phyloP scores from a whole-genome alignment of 495 filamentous ascomycete species.

The Lophiotrema nucula region DNA sequence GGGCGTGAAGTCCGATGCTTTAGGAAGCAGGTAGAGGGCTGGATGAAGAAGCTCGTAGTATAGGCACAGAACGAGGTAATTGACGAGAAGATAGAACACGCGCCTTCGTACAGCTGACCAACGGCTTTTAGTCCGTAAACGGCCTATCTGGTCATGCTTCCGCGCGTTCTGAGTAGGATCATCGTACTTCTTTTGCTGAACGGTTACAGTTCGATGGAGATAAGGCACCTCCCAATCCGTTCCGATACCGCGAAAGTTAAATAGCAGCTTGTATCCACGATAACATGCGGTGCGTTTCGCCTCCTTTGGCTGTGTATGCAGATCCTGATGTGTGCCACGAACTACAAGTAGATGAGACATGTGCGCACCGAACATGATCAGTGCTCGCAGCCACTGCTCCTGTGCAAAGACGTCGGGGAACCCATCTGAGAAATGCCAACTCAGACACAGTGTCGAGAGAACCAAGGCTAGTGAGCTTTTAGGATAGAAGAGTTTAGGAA shows the following conservation, averaged over 20 bases:
- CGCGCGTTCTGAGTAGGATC: too few relatives aligned
- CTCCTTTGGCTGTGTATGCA: neutral
- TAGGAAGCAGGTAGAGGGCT: neutral
- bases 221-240: constrained; percentile 7
- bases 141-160: too few relatives aligned
- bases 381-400: neutral
- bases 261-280: constrained; percentile 8
- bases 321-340: neutral
- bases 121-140: neutral
- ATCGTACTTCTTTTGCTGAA: neutral
- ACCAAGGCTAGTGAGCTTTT: neutral
- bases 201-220: neutral
- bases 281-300: neutral
- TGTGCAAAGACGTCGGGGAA: neutral
- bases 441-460: neutral
- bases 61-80: neutral
- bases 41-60: neutral
- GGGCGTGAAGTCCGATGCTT: neutral
- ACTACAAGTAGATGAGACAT: neutral
- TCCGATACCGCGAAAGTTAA: constrained; percentile 2
- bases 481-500: neutral
- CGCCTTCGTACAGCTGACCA: neutral
- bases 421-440: neutral
- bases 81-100: neutral
- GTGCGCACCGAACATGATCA: neutral